Base-by-base conservation (phyloP, 2,329 filamentous ascomycete species). In the Apiospora rasikravindrae region DNA sequence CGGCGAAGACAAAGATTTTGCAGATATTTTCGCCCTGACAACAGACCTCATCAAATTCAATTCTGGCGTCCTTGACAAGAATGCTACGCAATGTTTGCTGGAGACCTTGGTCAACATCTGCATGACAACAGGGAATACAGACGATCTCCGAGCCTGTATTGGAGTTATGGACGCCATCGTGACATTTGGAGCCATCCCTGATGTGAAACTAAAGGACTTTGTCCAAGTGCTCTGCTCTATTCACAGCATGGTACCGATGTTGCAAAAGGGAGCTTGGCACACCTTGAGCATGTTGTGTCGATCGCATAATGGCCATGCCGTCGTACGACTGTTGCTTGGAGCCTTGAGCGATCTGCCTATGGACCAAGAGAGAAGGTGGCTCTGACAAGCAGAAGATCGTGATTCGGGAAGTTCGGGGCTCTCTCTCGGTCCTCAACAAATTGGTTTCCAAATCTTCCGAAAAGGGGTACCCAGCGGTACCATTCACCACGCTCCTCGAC, bases 11-110 rank as follows among this genome's bases (percentile, higher is more conserved):
- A 87, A 87, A 75, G 91, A 90, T 76, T 84, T 95, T 70, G 83
- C 87, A 2, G 87, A 88, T 67, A 82, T 94, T 2, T 94, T 94
- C 77, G 81, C 84, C 16, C 93, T 91, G 75, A 86, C 92, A 70
- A 87, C 88, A 72, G 90, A 93, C 74, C 86, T 94, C 70, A 90
- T 93, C 83, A 94, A 93, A 78, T 95, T 93, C 84, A 94, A 92
- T 79, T 92, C 91, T 80, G 92, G 91, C 75, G 87, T 90, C 44
- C 90, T 92, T 33, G 87, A 88, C 74, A 91, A 93, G 74, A 82
- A 86, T 44, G 88, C 91, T 66, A 85, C 93, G 26, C 86, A 86
- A 69, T 84, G 85, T 4, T 82, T 95, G 70, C 88, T 95, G 71
- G 86, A 89, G 71, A 86, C 86, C 16, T 82, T 93, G 11, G 84